Conservation (phyloP, 2,329 filamentous ascomycete species). For the Trichoderma sp. region DNA sequence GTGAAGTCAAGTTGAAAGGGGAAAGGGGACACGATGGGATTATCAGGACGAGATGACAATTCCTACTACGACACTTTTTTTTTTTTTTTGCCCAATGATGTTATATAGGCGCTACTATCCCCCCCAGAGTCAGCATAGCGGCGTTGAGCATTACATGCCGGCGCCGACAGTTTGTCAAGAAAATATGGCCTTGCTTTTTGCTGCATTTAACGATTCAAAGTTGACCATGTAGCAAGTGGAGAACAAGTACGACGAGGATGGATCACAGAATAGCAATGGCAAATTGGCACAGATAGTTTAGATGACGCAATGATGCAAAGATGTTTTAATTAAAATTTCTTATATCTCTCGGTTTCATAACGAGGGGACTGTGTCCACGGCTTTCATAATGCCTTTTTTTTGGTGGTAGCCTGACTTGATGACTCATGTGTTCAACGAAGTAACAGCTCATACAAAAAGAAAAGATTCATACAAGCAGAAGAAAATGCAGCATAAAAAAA, state of each 20-base stretch:
- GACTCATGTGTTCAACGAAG: background rate
- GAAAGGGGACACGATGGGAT: background rate
- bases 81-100: conserved; percentile 3
- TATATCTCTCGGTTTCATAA: conserved; percentile 15
- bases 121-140: background rate
- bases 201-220: background rate
- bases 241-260: background rate
- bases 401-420: background rate
- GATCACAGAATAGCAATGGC: background rate
- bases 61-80: conserved; percentile 2
- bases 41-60: conserved; percentile 2
- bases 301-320: background rate
- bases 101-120: background rate
- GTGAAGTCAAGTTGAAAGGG: background rate
- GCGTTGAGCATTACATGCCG: background rate
- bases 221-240: background rate
- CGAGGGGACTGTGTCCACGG: conserved; percentile 9
- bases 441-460: background rate
- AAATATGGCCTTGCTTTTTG: background rate
- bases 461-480: background rate
- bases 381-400: background rate
- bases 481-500: background rate
- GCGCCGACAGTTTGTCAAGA: background rate
- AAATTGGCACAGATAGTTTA: background rate
- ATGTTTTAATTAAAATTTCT: conserved; percentile 15